Evolutionary conservation across 1,139 yeast genomes (phyloP), one percentile per base, ranked within the genome.

Genomic region (Scheffersomyces titani): DNA sequence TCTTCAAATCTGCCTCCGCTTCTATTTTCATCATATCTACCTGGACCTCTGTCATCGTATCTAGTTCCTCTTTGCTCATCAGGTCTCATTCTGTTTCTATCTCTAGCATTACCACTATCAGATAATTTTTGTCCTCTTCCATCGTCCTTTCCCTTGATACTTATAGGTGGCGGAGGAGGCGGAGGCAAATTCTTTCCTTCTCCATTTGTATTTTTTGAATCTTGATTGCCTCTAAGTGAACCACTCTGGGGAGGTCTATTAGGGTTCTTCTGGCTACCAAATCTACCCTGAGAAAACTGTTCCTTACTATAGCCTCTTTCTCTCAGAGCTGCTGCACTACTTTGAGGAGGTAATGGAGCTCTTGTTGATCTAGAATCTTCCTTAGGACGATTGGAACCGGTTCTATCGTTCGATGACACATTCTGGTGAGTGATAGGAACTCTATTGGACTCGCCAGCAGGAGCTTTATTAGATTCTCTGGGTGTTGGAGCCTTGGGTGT

Each of bases 151-250:
- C 65, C 57, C 49, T 60, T 59, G 19, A 58, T 62, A 51, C 63
- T 55, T 24, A 61, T 49, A 45, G 68, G 64, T 24, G 70, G 68
- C 2, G 71, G 66, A 6, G 70, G 72, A 6, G 74, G 72, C 9
- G 71, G 70, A 20, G 73, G 70, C 49, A 46, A 46, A 3, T 21
- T 22, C 11, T 22, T 46, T 46, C 24, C 18, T 19, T 46, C 22
- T 4, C 24, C 22, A 46, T 46, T 46, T 19, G 49, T 46, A n/a
- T 20, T 30, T 5, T 30, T 30, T 30, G 40, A 30, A 30, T 30
- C 40, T 30, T 30, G 40, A 30, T 24, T 24, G 5, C 40, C 16
- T 30, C 40, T 30, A 30, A 11, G 9, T 16, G 40, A 11, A 11
- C 4, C 40, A 30, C 40, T 16, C 40, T 30, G 40, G 13, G 40